Evolutionary conservation across 305 asterid species (phyloP), one percentile per base, ranked within the genome.

Genomic region (Plantago coronopus): DNA sequence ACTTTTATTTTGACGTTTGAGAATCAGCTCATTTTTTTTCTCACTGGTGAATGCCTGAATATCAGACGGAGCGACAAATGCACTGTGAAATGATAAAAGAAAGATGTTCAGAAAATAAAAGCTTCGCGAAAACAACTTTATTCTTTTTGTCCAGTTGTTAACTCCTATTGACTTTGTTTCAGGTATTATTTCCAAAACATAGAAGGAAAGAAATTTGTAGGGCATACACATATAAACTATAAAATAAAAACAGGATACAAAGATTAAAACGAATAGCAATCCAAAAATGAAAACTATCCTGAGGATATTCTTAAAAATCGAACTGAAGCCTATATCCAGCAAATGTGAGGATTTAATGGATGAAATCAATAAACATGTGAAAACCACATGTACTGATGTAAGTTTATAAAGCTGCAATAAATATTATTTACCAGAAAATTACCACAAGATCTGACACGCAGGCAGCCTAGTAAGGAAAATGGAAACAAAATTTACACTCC

Each of bases 51-150:
- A 86, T 21, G 78, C 86, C 80, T 83, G 91, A 71, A 88, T 78
- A 80, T 91, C 98, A 59, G 77, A 90, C 62, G 96, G 96, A 68
- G 95, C 90, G 42, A 91, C 95, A 77, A 88, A 91, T 67, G 94
- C 96, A 73, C 98, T 91, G 90, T 73, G 40, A 78, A 67, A 77
- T 64, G 62, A 62, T 49, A 64, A 62, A 54, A 62, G 67, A 58
- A 58, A 60, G 31, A 59, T 66, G 21, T 17, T 42, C 25, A 17
- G 21, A 45, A 54, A 22, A 31, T 25, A 34, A 45, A 64, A 64
- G 16, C 53, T 42, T 37, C 47, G 17, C 19, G 7, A 53, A 53
- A n/a, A 48, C 4, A 25, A 54, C 8, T 48, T 48, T 1, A 54
- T n/a, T 25, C 14, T 16, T 23, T 23, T 54, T 23, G 4, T n/a